Evolutionary conservation across 139 green algal genomes (phyloP).

Genomic region (Raphidocelis subcapitata): DNA sequence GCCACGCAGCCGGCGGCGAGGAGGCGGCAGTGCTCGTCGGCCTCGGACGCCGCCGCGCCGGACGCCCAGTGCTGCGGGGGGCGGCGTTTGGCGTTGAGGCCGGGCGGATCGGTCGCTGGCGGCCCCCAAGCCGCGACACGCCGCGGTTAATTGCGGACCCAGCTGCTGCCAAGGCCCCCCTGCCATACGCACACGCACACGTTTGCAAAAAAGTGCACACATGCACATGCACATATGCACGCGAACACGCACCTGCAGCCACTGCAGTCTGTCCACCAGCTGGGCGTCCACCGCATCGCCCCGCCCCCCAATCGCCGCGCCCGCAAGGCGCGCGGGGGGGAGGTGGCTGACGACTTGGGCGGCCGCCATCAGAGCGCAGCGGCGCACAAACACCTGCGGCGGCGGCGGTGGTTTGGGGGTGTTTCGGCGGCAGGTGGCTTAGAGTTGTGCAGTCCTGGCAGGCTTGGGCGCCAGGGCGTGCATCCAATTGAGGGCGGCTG

Average conservation of each 20-base stretch:
- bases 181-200: too few species aligned
- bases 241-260: conserved; percentile 44
- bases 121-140: too few species aligned
- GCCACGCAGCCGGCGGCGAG: conserved; percentile 37
- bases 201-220: too few species aligned
- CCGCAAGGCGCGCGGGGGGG: conserved; percentile 49
- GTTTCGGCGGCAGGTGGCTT: background rate
- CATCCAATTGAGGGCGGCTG: too few species aligned
- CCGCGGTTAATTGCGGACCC: too few species aligned
- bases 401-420: background rate
- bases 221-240: conserved; percentile 44
- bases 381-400: conserved; percentile 64
- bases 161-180: too few species aligned
- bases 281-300: conserved; percentile 13
- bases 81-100: too few species aligned
- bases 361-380: conserved; percentile 60
- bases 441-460: background rate
- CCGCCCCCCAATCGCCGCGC: conserved; percentile 31
- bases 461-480: too few species aligned
- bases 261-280: conserved; percentile 55
- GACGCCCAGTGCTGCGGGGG: too few species aligned
- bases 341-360: conserved; percentile 51
- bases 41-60: too few species aligned
- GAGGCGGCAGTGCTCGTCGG: conserved; percentile 35
- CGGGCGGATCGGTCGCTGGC: too few species aligned